These are phyloP conservation scores for Chrysoporthe puriensis DNA, from an alignment of 2,329 filamentous ascomycete species.

Conservation along the genomic window DNA sequence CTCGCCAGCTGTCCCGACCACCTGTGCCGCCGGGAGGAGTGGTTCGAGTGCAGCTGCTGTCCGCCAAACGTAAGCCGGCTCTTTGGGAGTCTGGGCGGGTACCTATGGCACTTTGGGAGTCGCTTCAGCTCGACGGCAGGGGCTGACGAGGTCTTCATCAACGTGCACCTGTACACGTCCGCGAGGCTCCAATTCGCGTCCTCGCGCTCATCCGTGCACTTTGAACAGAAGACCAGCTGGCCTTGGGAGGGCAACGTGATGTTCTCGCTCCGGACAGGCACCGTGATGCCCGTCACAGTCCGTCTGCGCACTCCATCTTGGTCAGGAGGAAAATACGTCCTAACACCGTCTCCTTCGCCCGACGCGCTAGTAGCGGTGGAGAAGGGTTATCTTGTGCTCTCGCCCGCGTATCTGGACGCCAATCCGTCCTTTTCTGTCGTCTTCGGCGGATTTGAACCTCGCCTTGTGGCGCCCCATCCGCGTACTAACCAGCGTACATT, in stretches of 20 bases:
- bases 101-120: conserved; percentile 54
- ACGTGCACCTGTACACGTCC: conserved; percentile 60
- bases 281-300: conserved; percentile 43
- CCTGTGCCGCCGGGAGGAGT: conserved; percentile 54
- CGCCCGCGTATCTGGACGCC: conserved; percentile 43
- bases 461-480: conserved; percentile 56
- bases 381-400: conserved; percentile 55
- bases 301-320: conserved; percentile 59
- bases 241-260: conserved; percentile 58
- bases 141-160: conserved; percentile 40
- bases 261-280: conserved; percentile 46
- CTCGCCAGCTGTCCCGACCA: conserved; percentile 57
- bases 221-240: conserved; percentile 58
- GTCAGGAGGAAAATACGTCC: conserved; percentile 41
- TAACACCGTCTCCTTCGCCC: conserved; percentile 41
- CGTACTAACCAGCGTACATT: conserved; percentile 59
- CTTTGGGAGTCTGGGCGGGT: conserved; percentile 60
- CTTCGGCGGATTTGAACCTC: conserved; percentile 50
- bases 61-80: conserved; percentile 62
- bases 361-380: conserved; percentile 33
- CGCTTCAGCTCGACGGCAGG: conserved; percentile 31
- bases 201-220: conserved; percentile 37
- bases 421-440: conserved; percentile 49
- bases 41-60: conserved; percentile 65
- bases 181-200: conserved; percentile 48